Evolutionary conservation across 768 basidiomycete species (phyloP).

Genomic region (Mycena filopes): DNA sequence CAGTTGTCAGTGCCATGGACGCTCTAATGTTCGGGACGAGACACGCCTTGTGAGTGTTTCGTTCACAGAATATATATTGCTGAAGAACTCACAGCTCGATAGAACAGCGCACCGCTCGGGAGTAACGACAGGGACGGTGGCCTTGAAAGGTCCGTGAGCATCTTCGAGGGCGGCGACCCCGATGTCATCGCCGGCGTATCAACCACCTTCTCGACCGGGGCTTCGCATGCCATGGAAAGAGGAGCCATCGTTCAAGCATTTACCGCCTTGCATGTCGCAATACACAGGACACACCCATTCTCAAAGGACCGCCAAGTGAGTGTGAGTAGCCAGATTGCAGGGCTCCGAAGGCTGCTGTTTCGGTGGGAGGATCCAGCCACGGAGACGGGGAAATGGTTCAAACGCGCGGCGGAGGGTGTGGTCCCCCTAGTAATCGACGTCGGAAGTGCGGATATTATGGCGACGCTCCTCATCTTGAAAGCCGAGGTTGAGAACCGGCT

Average conservation of each 20-base stretch:
- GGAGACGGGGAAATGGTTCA: conserved; percentile 66
- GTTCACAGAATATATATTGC: conserved; percentile 4
- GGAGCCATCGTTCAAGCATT: conserved; percentile 71
- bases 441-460: conserved; percentile 78
- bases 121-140: conserved; percentile 69
- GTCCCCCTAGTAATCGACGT: conserved; percentile 76
- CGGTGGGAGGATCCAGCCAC: conserved; percentile 59
- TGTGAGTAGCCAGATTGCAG: conserved; percentile 74
- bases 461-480: conserved; percentile 74
- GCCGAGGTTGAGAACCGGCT: conserved; percentile 69
- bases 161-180: conserved; percentile 46
- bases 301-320: conserved; percentile 50
- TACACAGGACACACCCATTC: conserved; percentile 55
- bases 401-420: conserved; percentile 67
- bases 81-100: conserved; percentile 13
- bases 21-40: conserved; percentile 78
- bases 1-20: conserved; percentile 72
- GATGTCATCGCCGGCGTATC: conserved; percentile 72
- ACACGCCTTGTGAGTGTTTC: conserved; percentile 71
- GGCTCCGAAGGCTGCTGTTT: conserved; percentile 68
- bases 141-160: conserved; percentile 51
- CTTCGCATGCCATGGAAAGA: conserved; percentile 64
- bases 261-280: conserved; percentile 70
- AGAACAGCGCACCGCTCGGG: conserved; percentile 76
- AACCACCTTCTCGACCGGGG: conserved; percentile 67